These are phyloP conservation scores for Jasminum sambac DNA, from an alignment of 257 asterid genomes.

Conservation along the genomic window DNA sequence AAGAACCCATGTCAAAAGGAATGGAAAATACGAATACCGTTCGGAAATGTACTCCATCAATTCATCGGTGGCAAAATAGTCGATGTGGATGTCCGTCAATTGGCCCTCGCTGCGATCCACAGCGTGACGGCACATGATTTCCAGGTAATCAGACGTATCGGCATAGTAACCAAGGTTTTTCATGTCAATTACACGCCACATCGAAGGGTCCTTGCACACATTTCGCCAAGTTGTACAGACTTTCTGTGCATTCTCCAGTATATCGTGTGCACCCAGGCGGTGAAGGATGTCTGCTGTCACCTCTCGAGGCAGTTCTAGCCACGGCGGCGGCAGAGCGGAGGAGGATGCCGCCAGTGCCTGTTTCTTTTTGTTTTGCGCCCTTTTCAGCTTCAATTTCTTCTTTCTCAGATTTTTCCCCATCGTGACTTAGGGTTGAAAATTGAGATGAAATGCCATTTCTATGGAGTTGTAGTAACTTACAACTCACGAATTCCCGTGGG, in stretches of 20 bases:
- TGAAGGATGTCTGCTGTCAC: conserved; percentile 40
- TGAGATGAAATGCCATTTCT: too few relatives aligned
- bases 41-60: conserved; percentile 29
- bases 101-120: conserved; percentile 45
- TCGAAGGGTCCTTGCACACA: conserved; percentile 36
- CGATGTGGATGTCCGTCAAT: conserved; percentile 29
- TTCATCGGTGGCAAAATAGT: conserved; percentile 16
- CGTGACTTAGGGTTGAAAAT: too few relatives aligned
- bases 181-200: conserved; percentile 38
- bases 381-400: conserved; percentile 6
- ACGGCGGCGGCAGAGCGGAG: conserved; percentile 24
- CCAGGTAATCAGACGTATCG: background rate
- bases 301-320: conserved; percentile 51
- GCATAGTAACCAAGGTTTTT: background rate
- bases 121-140: conserved; percentile 37
- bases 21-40: conserved; percentile 25
- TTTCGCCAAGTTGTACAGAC: conserved; percentile 46
- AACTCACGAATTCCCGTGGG: too few relatives aligned
- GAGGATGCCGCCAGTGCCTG: background rate
- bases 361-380: background rate
- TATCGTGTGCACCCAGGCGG: conserved; percentile 34
- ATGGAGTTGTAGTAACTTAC: too few relatives aligned
- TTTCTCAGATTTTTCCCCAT: background rate
- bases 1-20: background rate
- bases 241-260: conserved; percentile 37